Evolutionary conservation across 306 rosid genomes (phyloP), one percentile per base, ranked within the genome.

Genomic region (Myrica gale): DNA sequence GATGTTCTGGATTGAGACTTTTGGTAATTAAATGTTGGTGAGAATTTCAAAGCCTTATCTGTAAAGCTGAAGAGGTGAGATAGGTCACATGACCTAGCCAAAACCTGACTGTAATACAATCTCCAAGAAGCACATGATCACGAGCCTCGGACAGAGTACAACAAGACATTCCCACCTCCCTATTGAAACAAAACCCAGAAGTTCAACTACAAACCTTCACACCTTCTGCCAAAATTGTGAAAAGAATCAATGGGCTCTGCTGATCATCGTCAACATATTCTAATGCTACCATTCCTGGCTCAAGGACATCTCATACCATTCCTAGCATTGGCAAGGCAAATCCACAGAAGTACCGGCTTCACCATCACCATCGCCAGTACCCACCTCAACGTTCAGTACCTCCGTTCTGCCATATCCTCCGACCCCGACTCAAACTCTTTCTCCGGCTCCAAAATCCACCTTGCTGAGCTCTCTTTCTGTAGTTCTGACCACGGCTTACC

Each of bases 261-360:
- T 26, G 32, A 26, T 26, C 32, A 17, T n/a, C 37, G 39, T 56
- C 78, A 81, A 0, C 88, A 84, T 70, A 84, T 93, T 0, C 87
- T 93, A 11, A 89, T 93, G 98, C 71, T 72, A 7, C 98, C 95
- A 4, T 89, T 83, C 84, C 75, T 90, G 87, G 98, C 90, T 26
- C 91, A 88, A 2, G 98, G 98, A 7, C 98, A 93, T 83, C 82
- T 87, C 48, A 90, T 86, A 12, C 98, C 97, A 39, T 93, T 86
- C 75, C 71, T 93, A 0, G 85, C 82, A 42, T 79, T 90, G 4
- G 95, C 95, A 62, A 87, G 82, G 4, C 76, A 74, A 76, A 85
- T 93, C 78, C 93, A 81, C 10, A 71, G 77, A 41, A 74, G 3
- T 48, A 2, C 85, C 1, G 42, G 17, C 74, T 78, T 84, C 84